phyloP scores from a whole-genome alignment of 1,139 yeast species.

The Tardiomyces blankii region DNA sequence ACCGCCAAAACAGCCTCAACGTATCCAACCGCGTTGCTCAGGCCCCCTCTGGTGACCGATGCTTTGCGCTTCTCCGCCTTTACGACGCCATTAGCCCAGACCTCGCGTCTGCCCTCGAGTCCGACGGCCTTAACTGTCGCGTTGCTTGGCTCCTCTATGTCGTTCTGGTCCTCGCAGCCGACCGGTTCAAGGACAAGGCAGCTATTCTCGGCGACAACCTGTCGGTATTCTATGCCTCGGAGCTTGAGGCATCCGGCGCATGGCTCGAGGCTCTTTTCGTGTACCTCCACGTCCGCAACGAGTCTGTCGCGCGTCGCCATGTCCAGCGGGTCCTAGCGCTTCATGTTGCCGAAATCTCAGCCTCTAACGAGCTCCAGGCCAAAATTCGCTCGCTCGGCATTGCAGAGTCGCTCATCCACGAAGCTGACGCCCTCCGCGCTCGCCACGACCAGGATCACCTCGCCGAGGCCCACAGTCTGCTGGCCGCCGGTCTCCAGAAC shows the following conservation, averaged over 20 bases:
- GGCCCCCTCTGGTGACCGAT: constrained; percentile 15
- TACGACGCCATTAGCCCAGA: constrained; percentile 27
- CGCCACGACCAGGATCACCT: constrained; percentile 39
- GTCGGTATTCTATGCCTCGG: constrained; percentile 40
- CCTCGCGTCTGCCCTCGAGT: constrained; percentile 13
- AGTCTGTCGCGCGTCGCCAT: constrained; percentile 29
- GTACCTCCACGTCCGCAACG: constrained; percentile 40
- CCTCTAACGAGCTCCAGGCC: background rate
- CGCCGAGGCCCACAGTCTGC: constrained; percentile 49
- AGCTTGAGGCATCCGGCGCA: constrained; percentile 37
- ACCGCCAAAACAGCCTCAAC: constrained; percentile 16
- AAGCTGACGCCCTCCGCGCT: constrained; percentile 25
- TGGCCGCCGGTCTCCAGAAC: constrained; percentile 48
- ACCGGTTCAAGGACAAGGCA: constrained; percentile 7
- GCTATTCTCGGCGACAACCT: constrained; percentile 33
- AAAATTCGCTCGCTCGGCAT: constrained; percentile 3
- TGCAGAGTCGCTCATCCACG: constrained; percentile 14
- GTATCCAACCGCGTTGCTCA: constrained; percentile 10
- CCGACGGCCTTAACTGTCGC: constrained; percentile 23
- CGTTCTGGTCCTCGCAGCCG: constrained; percentile 24
- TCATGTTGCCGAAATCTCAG: constrained; percentile 35
- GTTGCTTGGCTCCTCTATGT: constrained; percentile 48
- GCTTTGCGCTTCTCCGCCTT: constrained; percentile 32
- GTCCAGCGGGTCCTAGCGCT: constrained; percentile 38
- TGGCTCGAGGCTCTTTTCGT: constrained; percentile 56